Evolutionary conservation across 176 grass and related monocot species (phyloP), one percentile per base, ranked within the genome.

Genomic region (Bromus sterilis): DNA sequence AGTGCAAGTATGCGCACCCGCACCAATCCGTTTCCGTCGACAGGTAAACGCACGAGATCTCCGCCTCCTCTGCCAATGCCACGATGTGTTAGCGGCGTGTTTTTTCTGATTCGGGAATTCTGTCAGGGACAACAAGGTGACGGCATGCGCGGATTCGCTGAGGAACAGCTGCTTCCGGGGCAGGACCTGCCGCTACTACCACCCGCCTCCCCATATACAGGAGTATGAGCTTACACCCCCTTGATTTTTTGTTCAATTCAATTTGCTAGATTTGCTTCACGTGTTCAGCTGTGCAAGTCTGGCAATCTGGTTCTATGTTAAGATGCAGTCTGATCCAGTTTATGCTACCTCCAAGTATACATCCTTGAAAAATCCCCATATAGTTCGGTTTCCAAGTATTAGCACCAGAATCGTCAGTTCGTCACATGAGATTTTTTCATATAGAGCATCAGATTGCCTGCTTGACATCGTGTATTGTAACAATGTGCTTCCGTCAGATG

Each of bases 1-100:
- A 94, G 57, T 94, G 89, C 86, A 91, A 66, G 81, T 89, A 87
- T 53, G 92, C 92, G 35, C 89, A 91, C 85, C 92, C 92, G 53
- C 92, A 91, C 65, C 75, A 65, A 29, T 61, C 81, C 66, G 77
- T 89, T 36, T 29, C 76, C 75, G 77, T 94, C 83, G 86, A 94
- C 30, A n/a, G 78, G 89, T 94, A 79, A 51, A 76, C 34, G 31
- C 39, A 5, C 58, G 36, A 85, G 46, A 77, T 76, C n/a, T 58
- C 43, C 43, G 23, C 76, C n/a, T 66, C 61, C 23, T 9, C 16
- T 29, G 8, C 7, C 34, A 51, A 18, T 65, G 14, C 42, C 28
- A 16, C 56, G 20, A 18, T 66, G 51, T 14, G 9, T 12, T 69
- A 35, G 21, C 5, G 23, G 48, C 64, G 33, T 51, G 7, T 18